Evolutionary conservation across 805 yeast genomes (phyloP).

Genomic region (Pichia rugopelliculosa): DNA sequence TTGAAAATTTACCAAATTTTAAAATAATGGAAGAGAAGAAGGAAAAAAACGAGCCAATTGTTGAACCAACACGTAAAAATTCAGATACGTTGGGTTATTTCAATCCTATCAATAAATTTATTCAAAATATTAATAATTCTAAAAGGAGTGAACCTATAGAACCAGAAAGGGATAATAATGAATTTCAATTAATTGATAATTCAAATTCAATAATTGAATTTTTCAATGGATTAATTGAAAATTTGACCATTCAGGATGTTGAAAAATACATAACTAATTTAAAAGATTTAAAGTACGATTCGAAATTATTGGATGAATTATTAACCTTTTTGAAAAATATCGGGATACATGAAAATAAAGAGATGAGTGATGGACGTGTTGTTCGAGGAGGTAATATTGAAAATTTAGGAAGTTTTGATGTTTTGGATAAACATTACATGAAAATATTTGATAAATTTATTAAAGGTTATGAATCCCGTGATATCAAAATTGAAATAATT

Average conservation of each 20-base stretch:
- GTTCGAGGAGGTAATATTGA: slow-evolving; percentile 19
- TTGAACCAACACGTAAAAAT: slow-evolving; percentile 6
- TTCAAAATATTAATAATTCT: slow-evolving; percentile 26
- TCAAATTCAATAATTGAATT: neutral
- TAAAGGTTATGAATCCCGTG: slow-evolving; percentile 37
- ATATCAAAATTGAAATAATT: slow-evolving; percentile 23
- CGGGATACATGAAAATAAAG: slow-evolving; percentile 26
- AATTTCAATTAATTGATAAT: neutral
- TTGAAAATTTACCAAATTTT: neutral
- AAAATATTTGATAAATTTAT: slow-evolving; percentile 37
- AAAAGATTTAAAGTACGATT: slow-evolving; percentile 22
- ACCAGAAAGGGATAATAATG: slow-evolving; percentile 7
- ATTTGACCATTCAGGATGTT: slow-evolving; percentile 26
- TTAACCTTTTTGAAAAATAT: slow-evolving; percentile 29
- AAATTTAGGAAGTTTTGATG: slow-evolving; percentile 28
- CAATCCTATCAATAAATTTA: slow-evolving; percentile 25
- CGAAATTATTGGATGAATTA: slow-evolving; percentile 30
- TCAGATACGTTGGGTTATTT: slow-evolving; percentile 17
- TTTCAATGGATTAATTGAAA: slow-evolving; percentile 16
- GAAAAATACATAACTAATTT: slow-evolving; percentile 32
- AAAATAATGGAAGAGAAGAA: neutral
- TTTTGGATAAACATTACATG: slow-evolving; percentile 28
- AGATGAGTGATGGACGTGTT: slow-evolving; percentile 13
- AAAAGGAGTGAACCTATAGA: neutral
- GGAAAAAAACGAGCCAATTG: neutral